Conservation (phyloP, 1,284 basidiomycete genomes). For the Melampsora americana region DNA sequence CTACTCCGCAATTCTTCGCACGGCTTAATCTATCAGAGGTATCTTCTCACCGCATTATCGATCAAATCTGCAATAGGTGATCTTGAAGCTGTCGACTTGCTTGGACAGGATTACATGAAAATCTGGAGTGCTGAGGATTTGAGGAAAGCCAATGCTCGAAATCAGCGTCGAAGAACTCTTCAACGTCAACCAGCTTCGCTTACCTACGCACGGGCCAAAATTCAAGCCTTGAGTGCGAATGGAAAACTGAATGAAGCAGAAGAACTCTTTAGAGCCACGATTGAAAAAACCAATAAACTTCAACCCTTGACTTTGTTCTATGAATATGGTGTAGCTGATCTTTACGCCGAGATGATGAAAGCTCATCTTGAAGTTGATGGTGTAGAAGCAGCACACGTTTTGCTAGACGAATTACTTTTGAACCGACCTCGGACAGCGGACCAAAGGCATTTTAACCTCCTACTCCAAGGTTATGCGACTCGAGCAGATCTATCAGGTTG, state of each 20-base stretch:
- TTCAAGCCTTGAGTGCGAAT: slow-evolving; percentile 24
- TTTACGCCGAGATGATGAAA: slow-evolving; percentile 40
- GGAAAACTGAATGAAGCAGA: slow-evolving; percentile 23
- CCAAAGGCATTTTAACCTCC: slow-evolving; percentile 62
- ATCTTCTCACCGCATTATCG: slow-evolving; percentile 25
- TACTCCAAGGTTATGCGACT: slow-evolving; percentile 64
- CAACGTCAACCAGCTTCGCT: slow-evolving; percentile 29
- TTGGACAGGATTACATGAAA: slow-evolving; percentile 13
- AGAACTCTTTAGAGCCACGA: slow-evolving; percentile 30
- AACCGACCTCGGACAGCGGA: slow-evolving; percentile 55
- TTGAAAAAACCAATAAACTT: slow-evolving; percentile 8
- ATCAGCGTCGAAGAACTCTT: slow-evolving; percentile 21
- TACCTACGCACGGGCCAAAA: slow-evolving; percentile 27
- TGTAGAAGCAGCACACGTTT: slow-evolving; percentile 11
- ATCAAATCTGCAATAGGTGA: slow-evolving; percentile 31
- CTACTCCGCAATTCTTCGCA: slow-evolving; percentile 7
- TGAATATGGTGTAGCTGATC: slow-evolving; percentile 22
- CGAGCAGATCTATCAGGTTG: slow-evolving; percentile 63
- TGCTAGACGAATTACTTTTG: slow-evolving; percentile 21
- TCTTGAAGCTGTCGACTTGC: slow-evolving; percentile 2
- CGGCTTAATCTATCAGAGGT: slow-evolving; percentile 26
- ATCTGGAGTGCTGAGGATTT: slow-evolving; percentile 5
- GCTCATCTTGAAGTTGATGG: slow-evolving; percentile 26
- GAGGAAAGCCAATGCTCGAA: slow-evolving; percentile 4
- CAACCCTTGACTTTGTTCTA: slow-evolving; percentile 11